Evolutionary conservation across 2,329 filamentous ascomycete species (phyloP).

Genomic region (Penicillium sp.): DNA sequence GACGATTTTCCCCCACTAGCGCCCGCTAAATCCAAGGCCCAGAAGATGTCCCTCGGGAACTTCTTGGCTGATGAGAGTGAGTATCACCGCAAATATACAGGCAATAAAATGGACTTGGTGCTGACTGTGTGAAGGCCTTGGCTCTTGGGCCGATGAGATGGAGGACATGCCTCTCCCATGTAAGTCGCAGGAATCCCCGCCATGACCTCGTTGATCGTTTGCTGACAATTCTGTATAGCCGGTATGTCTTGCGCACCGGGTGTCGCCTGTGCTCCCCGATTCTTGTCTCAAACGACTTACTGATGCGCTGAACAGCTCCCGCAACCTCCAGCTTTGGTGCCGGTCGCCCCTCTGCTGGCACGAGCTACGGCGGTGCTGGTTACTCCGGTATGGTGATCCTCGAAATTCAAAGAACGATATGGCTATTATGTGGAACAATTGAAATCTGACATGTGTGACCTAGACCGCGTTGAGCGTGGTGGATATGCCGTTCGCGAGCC

Average conservation of each 20-base stretch:
- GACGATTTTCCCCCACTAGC: conserved; percentile 49
- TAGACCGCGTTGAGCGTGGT: conserved; percentile 35
- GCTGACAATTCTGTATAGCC: conserved; percentile 24
- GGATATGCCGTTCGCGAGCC: conserved; percentile 54
- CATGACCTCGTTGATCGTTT: conserved; percentile 4
- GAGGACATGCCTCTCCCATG: conserved; percentile 73
- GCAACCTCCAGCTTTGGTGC: conserved; percentile 48
- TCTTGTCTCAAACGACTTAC: conserved; percentile 3
- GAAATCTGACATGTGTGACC: conserved; percentile 15
- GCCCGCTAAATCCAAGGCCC: conserved; percentile 85
- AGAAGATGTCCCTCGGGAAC: conserved; percentile 96
- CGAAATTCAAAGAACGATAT: background rate
- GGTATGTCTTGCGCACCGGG: conserved; percentile 24
- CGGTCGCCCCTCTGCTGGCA: conserved; percentile 45
- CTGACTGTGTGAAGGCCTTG: conserved; percentile 54
- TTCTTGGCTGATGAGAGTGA: conserved; percentile 90
- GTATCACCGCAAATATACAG: conserved; percentile 34
- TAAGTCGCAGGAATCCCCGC: conserved; percentile 46
- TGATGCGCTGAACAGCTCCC: conserved; percentile 31
- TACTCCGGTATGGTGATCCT: conserved; percentile 22
- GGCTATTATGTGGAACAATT: background rate
- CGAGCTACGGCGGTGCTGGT: conserved; percentile 34
- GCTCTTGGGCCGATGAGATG: conserved; percentile 99
- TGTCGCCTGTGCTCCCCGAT: background rate
- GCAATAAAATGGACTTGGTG: conserved; percentile 7